Conservation (phyloP, 208 protist species). For the Wallacemonas collosoma region DNA sequence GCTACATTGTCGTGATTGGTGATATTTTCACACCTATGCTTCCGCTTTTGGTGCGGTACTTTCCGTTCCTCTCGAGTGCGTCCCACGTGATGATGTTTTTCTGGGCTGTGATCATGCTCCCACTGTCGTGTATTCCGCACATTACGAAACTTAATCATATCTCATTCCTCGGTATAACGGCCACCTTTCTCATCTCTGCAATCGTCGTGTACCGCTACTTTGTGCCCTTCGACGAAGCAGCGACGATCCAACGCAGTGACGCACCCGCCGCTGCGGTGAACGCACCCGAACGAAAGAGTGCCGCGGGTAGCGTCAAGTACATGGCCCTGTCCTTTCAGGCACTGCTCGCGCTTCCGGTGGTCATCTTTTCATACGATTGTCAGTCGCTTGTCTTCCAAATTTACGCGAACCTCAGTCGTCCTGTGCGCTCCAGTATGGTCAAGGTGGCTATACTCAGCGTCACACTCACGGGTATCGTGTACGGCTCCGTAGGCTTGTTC, state of each 20-base stretch:
- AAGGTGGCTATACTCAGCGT: constrained; percentile 31
- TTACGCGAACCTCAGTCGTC: constrained; percentile 21
- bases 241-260: too few relatives aligned
- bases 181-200: constrained; percentile 27
- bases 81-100: constrained; percentile 37
- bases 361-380: constrained; percentile 44
- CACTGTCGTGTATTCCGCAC: constrained; percentile 34
- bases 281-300: not conserved
- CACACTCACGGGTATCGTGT: constrained; percentile 25
- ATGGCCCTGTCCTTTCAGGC: constrained; percentile 24
- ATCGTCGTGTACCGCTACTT: constrained; percentile 37
- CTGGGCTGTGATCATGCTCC: constrained; percentile 34
- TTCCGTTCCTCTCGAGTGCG: constrained; percentile 48
- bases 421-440: constrained; percentile 24
- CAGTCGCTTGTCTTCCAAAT: constrained; percentile 41
- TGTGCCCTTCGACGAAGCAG: constrained; percentile 18
- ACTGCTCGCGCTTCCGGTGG: constrained; percentile 32
- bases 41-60: constrained; percentile 38
- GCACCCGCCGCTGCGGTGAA: too few relatives aligned
- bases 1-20: constrained; percentile 79
- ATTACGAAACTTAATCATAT: constrained; percentile 30
- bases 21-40: constrained; percentile 71
- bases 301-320: constrained; percentile 19
- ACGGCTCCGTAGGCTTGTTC: constrained; percentile 33
- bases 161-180: constrained; percentile 25